phyloP scores from a whole-genome alignment of 352 stramenopile species.

The Achlya hypogyna region DNA sequence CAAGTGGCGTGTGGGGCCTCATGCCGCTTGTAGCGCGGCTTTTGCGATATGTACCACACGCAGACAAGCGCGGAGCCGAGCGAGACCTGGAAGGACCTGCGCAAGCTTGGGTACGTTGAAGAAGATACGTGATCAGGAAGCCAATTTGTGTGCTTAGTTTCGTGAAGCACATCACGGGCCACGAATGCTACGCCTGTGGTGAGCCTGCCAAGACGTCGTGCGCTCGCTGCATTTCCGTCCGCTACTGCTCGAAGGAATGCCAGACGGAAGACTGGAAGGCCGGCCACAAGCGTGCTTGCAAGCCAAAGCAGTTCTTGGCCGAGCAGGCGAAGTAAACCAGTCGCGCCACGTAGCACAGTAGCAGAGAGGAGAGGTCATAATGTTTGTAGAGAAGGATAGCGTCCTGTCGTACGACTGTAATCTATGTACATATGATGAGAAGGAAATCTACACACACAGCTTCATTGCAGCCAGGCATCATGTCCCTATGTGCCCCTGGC shows the following conservation, averaged over 20 bases:
- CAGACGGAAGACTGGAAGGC: conserved; percentile 86
- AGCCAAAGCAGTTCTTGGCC: conserved; percentile 26
- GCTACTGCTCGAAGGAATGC: conserved; percentile 81
- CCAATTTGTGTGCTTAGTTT: neutral
- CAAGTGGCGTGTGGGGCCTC: too few species aligned
- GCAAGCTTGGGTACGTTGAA: conserved; percentile 66
- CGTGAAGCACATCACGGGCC: conserved; percentile 2
- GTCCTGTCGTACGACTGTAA: neutral
- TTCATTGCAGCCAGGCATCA: too few species aligned
- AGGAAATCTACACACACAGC: too few species aligned
- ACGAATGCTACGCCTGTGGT: conserved; percentile 24
- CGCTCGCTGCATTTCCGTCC: conserved; percentile 78
- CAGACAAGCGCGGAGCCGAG: conserved; percentile 81
- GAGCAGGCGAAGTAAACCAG: neutral
- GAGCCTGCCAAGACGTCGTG: conserved; percentile 72
- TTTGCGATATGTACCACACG: conserved; percentile 89
- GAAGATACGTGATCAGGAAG: too few species aligned
- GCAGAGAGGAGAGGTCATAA: neutral
- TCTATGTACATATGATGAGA: neutral
- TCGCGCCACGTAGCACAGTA: neutral
- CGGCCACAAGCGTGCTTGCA: conserved; percentile 80
- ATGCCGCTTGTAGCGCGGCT: conserved; percentile 29
- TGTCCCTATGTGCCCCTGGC: too few species aligned
- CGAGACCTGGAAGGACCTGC: conserved; percentile 85
- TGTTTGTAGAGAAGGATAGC: neutral